Base-by-base conservation (phyloP, 148 eudicot genomes). In the Rhododendron mucronatum region DNA sequence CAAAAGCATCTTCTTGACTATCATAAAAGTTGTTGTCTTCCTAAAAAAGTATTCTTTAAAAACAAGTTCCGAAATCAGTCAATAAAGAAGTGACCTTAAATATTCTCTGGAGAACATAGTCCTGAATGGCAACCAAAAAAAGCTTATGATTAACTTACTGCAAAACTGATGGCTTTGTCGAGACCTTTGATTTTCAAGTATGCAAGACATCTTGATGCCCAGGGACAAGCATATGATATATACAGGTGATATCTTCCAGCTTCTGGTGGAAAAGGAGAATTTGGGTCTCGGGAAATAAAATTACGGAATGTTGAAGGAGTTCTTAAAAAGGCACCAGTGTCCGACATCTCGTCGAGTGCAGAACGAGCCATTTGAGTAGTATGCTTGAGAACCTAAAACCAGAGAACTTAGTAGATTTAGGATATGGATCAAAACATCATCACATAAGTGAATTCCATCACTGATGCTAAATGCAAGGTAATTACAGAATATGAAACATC, bases 181-280 rank as follows among this genome's bases (percentile, higher is more conserved):
- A 96, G 97, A 75, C 99, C 98, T 91, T 95, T 95, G 59, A 95
- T 89, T 88, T 95, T 92, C 79, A 96, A 87, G 87, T 88, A 86
- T 50, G 98, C 90, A 47, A 94, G 92, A 81, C 99, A 96, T 83
- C 99, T 91, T 51, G 91, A 90, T 48, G 99, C 98, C 98, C 97
- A 96, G 23, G 99, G 98, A 88, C 99, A 96, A 37, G 97, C 99
- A 88, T 95, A 96, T 14, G 99, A 95, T 87, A 96, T 85, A 78
- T 96, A 96, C 26, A 96, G 88, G 85, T 96, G 98, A 87, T 96
- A 95, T 91, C 99, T 92, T 84, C 99, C 98, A 55, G 93, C 85
- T 84, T 95, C 96, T 21, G 95, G 91, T 3, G 89, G 92, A 88
- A 94, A 96, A 8, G 91, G 86, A 55, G 99, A 92, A 67, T 83